Evolutionary conservation across 805 yeast species (phyloP), one percentile per base, ranked within the genome.

Genomic region (Wickerhamiella slavikovae): DNA sequence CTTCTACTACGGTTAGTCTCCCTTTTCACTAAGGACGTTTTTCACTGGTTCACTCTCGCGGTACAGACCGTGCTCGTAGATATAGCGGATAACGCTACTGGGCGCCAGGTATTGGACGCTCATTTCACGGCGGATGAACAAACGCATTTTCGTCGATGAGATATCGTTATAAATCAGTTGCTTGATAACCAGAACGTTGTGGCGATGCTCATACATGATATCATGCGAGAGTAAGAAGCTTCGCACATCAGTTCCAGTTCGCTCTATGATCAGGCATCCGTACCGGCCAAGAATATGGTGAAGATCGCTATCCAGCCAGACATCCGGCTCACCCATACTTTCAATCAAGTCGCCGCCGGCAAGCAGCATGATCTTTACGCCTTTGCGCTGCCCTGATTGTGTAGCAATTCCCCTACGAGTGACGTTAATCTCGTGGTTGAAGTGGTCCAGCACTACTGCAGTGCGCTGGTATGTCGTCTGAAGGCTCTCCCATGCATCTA

Each of bases 261-360:
- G 64, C 58, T 89, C 98, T 15, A 89, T 94, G 29, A 89, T 89
- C 37, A 89, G 58, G 56, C 98, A 89, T 3, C 98, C 98, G 52
- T 89, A 89, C 37, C 77, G 73, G 17, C 98, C 98, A 40, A 89
- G 61, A 27, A 89, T 89, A 49, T 89, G 98, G 44, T 82, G 92
- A 43, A 89, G 60, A 52, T 89, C 98, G 34, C 66, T 74, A 49
- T 85, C 96, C 1, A 93, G 93, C 98, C 98, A 89, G 22, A 89
- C 98, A 44, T 85, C 89, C 15, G 98, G 96, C 53, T 89, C 98
- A n/a, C 98, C 98, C 96, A 89, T 89, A 25, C 91, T 73, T 51
- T 89, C 98, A 31, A 89, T 89, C 41, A 89, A 64, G 53, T 89
- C 98, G 25, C 98, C 98, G 29, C 98, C 98, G 0, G 98, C 98